Percentiles rank a stretch among this genome's conserved stretches.
phyloP scores from a whole-genome alignment of 2,329 filamentous ascomycete species.

The Fusarium hostae region DNA sequence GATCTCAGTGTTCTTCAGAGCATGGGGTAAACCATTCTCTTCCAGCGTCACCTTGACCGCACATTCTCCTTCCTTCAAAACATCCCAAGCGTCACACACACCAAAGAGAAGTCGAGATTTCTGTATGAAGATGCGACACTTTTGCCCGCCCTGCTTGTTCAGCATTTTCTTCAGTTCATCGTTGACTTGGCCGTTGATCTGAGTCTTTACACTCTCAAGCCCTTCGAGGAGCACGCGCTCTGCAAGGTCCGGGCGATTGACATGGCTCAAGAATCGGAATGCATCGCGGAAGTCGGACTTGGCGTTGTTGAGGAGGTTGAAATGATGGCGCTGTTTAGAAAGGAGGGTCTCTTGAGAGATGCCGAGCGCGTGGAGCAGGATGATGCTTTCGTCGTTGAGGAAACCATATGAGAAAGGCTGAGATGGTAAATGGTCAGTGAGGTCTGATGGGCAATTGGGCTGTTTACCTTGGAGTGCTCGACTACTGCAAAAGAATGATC shows the following conservation, averaged over 20 bases:
- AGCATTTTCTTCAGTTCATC: neutral
- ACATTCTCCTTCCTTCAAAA: neutral
- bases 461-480: neutral
- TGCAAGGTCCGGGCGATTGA: neutral
- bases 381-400: slow-evolving; percentile 9
- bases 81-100: neutral
- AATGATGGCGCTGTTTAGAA: neutral
- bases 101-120: neutral
- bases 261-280: slow-evolving; percentile 4
- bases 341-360: neutral
- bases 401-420: neutral
- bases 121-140: neutral
- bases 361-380: fast-evolving
- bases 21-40: neutral
- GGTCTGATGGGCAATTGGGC: fast-evolving
- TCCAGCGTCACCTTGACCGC: neutral
- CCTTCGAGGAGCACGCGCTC: neutral
- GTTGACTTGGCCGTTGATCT: neutral
- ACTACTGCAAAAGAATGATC: slow-evolving; percentile 1
- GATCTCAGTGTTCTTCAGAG: neutral
- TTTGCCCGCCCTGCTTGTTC: neutral
- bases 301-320: neutral
- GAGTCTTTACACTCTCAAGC: neutral
- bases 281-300: neutral
- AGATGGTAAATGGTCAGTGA: fast-evolving